Base-by-base conservation (phyloP, 257 asterid species). In the Nicotiana benthamiana region DNA sequence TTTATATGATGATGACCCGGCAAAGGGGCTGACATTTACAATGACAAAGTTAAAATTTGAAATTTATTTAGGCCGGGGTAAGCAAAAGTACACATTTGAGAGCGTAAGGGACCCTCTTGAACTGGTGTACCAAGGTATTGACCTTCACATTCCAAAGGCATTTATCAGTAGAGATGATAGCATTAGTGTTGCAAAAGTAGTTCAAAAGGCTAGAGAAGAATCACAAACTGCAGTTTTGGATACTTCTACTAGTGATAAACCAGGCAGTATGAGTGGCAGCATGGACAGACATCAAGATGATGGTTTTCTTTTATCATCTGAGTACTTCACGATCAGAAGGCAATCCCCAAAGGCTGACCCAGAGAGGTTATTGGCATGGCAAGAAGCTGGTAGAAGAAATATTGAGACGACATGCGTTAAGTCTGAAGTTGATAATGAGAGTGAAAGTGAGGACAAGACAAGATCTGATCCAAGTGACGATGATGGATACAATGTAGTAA, bases 331-430 rank as follows among this genome's bases (percentile, higher is more conserved):
- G 24, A 90, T 94, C 83, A 90, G 97, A 89, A 92, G 90, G 87
- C 99, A 96, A 86, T 80, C 97, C 84, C 99, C 99, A 65, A 96
- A 92, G 87, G 99, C 98, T 86, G 98, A 94, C 77, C 97, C 98
- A 75, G 90, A 88, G 77, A 90, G 97, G 85, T 87, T 96, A 85
- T 84, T 94, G 85, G 88, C 93, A 64, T 96, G 99, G 99, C 99
- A 94, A 88, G 98, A 96, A 87, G 90, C 99, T 85, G 98, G 97
- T 72, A 91, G 97, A 85, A 90, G 93, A 87, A 90, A 93, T 88
- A 84, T 89, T 84, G 99, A 94, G 92, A 88, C 88, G 93, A 93
- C 97, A 16, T 94, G 90, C 82, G 92, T 93, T 80, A 91, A 96
- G 85, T 93, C 98, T 86, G 98, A 94, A 91, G 90, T 87, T 81